A percentile compares a stretch with the other conserved stretches of the same genome.
These are phyloP conservation scores for Aspergillus incahuasiensis DNA, from an alignment of 495 filamentous ascomycete species.

Conservation along the genomic window DNA sequence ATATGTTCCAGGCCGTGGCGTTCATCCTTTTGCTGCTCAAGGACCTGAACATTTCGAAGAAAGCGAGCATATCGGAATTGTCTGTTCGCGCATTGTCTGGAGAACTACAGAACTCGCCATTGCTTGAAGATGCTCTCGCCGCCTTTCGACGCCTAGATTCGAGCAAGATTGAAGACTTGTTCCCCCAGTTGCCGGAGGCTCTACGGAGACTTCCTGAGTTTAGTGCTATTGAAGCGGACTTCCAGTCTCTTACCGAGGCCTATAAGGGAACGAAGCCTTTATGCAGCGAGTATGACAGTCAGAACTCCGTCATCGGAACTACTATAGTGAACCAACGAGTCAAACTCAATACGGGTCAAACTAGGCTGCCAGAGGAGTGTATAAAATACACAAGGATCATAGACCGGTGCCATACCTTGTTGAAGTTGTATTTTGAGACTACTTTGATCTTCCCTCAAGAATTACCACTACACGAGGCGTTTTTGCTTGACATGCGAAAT, in stretches of 20 bases:
- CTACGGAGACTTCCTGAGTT: slow-evolving; percentile 18
- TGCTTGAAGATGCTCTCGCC: slow-evolving; percentile 51
- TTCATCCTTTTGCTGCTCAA: slow-evolving; percentile 43
- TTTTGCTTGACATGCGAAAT: slow-evolving; percentile 75
- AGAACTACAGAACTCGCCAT: slow-evolving; percentile 47
- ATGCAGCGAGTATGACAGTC: slow-evolving; percentile 70
- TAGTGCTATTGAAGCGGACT: slow-evolving; percentile 20
- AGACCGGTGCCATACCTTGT: slow-evolving; percentile 52
- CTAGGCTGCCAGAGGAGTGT: slow-evolving; percentile 68
- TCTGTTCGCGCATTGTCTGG: slow-evolving; percentile 54
- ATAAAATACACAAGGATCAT: slow-evolving; percentile 71
- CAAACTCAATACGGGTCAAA: slow-evolving; percentile 75
- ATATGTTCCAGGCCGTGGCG: slow-evolving; percentile 43
- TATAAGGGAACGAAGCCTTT: slow-evolving; percentile 46
- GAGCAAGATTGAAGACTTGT: slow-evolving; percentile 21
- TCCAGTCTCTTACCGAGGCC: slow-evolving; percentile 33
- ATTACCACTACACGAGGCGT: slow-evolving; percentile 71
- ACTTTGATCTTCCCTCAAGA: slow-evolving; percentile 54
- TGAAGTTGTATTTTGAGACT: slow-evolving; percentile 51
- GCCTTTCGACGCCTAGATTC: slow-evolving; percentile 49
- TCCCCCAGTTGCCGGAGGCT: slow-evolving; percentile 19
- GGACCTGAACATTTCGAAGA: slow-evolving; percentile 34
- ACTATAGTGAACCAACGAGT: slow-evolving; percentile 87
- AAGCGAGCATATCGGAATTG: slow-evolving; percentile 44
- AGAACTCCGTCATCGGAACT: slow-evolving; percentile 67